Percentiles rank a stretch among this genome's conserved stretches.
Evolutionary conservation across 1,139 yeast genomes (phyloP).

Genomic region (Kodamaea suecica): DNA sequence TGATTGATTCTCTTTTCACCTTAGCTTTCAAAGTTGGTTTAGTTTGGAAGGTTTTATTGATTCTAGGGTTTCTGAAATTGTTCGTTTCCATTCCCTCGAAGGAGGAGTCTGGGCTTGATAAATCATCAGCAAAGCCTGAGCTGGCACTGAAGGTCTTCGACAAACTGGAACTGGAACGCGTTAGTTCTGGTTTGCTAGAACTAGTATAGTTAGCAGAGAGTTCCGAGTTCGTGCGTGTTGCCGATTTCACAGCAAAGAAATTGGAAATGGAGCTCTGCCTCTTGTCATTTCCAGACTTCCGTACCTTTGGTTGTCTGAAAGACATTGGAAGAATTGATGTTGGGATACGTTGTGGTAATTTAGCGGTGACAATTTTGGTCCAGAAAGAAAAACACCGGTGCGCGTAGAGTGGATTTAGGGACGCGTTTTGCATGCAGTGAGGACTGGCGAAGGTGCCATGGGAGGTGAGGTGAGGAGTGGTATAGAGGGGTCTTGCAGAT

Average conservation of each 20-base stretch:
- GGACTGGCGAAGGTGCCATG: too few relatives aligned
- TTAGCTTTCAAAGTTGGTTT: background rate
- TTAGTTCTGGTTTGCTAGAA: background rate
- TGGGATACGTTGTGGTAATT: too few relatives aligned
- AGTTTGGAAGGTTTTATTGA: conserved; percentile 10
- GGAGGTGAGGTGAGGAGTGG: too few relatives aligned
- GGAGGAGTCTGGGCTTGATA: conserved; percentile 17
- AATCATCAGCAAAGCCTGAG: conserved; percentile 15
- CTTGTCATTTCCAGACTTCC: conserved; percentile 2
- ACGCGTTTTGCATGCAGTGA: too few relatives aligned
- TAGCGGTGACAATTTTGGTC: too few relatives aligned
- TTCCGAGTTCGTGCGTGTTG: background rate
- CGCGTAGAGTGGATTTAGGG: too few relatives aligned
- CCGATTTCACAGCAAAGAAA: conserved; percentile 9
- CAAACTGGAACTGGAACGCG: background rate
- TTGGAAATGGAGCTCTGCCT: conserved; percentile 11
- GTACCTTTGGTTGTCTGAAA: background rate
- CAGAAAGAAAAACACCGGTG: too few relatives aligned
- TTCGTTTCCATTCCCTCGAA: conserved; percentile 14
- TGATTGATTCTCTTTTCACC: background rate
- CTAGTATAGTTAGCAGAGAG: background rate
- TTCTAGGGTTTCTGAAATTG: conserved; percentile 16
- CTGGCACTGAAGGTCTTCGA: conserved; percentile 10
- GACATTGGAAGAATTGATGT: too few relatives aligned
- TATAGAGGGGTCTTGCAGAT: too few relatives aligned